These are phyloP conservation scores for Naganishia sp. DNA, from an alignment of 1,284 basidiomycete genomes.

Conservation along the genomic window DNA sequence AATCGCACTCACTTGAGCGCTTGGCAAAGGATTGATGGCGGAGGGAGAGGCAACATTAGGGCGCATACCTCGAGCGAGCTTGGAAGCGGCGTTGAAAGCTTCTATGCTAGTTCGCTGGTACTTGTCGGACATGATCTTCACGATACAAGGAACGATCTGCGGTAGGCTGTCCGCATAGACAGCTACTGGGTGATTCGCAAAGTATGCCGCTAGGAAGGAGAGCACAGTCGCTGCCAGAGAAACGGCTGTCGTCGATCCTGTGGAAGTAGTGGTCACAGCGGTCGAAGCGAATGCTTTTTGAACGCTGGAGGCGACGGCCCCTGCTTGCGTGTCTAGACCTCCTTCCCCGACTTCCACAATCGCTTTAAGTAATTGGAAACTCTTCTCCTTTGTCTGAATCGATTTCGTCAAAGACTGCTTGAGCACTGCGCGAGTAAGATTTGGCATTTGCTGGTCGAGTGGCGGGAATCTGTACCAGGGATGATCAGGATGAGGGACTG, in stretches of 20 bases:
- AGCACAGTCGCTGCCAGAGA: constrained; percentile 76
- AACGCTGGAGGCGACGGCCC: constrained; percentile 56
- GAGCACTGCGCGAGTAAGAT: constrained; percentile 76
- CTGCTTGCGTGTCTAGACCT: constrained; percentile 71
- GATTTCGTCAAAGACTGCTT: constrained; percentile 85
- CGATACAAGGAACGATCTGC: constrained; percentile 69
- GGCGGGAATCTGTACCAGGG: constrained; percentile 42
- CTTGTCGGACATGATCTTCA: constrained; percentile 64
- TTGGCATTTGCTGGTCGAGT: constrained; percentile 72
- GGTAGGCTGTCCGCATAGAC: constrained; percentile 66
- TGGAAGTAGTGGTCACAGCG: constrained; percentile 41
- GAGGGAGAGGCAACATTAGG: constrained; percentile 39
- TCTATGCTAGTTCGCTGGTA: constrained; percentile 63
- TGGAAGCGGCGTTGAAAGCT: constrained; percentile 64
- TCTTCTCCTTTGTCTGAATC: constrained; percentile 77
- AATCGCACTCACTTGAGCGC: constrained; percentile 57
- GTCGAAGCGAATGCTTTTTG: constrained; percentile 47
- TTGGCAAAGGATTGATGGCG: constrained; percentile 44
- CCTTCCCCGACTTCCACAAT: constrained; percentile 80
- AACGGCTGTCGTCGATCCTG: constrained; percentile 66
- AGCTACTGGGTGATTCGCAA: constrained; percentile 72
- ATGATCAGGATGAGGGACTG: neutral
- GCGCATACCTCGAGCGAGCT: constrained; percentile 55
- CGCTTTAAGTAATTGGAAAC: constrained; percentile 74
- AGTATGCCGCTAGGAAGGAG: constrained; percentile 80